Evolutionary conservation across 148 eudicot species (phyloP).

Genomic region (Rhododendron mucronatum): DNA sequence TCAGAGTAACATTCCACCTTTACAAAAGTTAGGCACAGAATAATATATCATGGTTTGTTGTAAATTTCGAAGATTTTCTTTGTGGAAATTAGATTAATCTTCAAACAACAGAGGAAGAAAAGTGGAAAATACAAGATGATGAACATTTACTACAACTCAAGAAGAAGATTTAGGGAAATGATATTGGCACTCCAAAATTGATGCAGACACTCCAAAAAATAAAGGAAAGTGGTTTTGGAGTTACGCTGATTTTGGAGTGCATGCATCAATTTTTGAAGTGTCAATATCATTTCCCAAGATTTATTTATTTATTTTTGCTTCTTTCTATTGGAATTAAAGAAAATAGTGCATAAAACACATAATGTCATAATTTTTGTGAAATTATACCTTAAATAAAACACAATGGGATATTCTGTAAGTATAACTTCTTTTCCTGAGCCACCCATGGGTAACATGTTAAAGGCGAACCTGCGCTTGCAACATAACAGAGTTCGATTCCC

Average conservation of each 20-base stretch:
- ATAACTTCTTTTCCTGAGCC: too few species aligned
- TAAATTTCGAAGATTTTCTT: background rate
- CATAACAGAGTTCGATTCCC: too few species aligned
- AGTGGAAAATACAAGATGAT: background rate
- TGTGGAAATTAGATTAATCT: background rate
- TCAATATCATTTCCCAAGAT: too few species aligned
- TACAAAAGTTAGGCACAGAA: background rate
- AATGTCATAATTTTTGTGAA: background rate
- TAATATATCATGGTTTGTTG: background rate
- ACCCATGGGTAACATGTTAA: too few species aligned
- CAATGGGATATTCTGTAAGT: too few species aligned
- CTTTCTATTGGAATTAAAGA: background rate
- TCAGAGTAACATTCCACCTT: background rate
- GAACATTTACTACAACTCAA: background rate
- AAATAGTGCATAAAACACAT: background rate
- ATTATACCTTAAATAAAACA: background rate
- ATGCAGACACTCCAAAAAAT: too few species aligned
- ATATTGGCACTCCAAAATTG: too few species aligned
- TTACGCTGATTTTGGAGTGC: too few species aligned
- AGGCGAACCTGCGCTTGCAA: too few species aligned
- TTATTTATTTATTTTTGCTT: background rate
- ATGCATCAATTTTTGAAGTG: too few species aligned
- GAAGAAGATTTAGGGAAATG: background rate
- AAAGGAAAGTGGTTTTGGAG: too few species aligned
- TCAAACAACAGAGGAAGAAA: background rate